Base-by-base conservation (phyloP, 2,329 filamentous ascomycete species). In the Fusarium cyanostomum region DNA sequence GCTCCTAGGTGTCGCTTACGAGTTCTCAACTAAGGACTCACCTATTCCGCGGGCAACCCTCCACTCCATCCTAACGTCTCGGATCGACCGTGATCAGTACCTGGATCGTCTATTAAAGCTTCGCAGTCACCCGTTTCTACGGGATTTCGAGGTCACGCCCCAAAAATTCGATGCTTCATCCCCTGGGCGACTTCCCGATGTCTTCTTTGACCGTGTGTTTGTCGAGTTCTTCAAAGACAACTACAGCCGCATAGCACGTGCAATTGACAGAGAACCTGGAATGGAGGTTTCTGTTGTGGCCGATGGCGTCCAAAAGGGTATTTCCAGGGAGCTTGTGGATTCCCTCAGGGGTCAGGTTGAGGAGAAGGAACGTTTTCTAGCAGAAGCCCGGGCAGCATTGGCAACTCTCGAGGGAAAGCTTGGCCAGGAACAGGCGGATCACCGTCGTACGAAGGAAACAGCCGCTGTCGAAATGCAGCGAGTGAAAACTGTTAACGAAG, bases 1-100 rank as follows among this genome's bases (percentile, higher is more conserved):
- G 73, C 80, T 99, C 1, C 82, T 98, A 2, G 95, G 94, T 9
- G 89, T 96, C 16, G 84, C 95, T 5, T 99, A 98, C 74, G 95
- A 99, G 72, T 99, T 98, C 72, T 98, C 94, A 9, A 97, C 94
- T 1, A 97, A 96, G 73, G 95, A 99, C 76, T 98, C 94, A 0
- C 92, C 95, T 0, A 89, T 99, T 48, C 86, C 94, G 7, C 86
- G 95, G 59, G 83, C 88, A 21, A 94, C 90, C 9, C 80, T 99
- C 39, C 91, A 96, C 71, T 87, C 90, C 21, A 85, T 97, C 26
- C 81, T 99, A 31, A 82, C 86, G 26, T 87, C 89, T 39, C 87
- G 89, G 56, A 84, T 98, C 69, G 92, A 93, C 34, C 88, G 94
- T 66, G 93, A 97, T 69, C 89, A 89, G 70, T 99, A 97, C 72